phyloP scores from a whole-genome alignment of 1,284 basidiomycete genomes.

The Tilletia caries region DNA sequence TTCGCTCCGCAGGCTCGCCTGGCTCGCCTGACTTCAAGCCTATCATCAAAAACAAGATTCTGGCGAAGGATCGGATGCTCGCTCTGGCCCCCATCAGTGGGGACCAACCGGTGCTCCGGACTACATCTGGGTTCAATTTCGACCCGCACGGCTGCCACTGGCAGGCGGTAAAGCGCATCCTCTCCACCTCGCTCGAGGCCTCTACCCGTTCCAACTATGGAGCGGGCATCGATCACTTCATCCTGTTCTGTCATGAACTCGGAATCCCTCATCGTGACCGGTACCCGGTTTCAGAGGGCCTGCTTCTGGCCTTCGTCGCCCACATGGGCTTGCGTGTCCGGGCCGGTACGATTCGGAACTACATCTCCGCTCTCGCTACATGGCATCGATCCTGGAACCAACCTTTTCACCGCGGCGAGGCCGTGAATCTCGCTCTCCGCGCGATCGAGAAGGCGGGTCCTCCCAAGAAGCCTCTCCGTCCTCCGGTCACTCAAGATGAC shows the following conservation, averaged over 20 bases:
- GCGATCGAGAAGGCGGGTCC: too few relatives aligned
- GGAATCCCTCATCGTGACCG: not conserved
- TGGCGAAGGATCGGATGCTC: not conserved
- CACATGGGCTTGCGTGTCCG: not conserved
- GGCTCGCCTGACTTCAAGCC: too few relatives aligned
- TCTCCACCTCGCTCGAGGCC: too few relatives aligned
- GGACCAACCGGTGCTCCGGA: too few relatives aligned
- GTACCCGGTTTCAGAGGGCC: not conserved
- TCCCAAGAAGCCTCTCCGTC: not conserved
- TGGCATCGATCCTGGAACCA: not conserved
- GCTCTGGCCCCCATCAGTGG: too few relatives aligned
- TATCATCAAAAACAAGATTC: not conserved
- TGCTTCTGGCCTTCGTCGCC: too few relatives aligned
- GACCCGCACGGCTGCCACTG: too few relatives aligned
- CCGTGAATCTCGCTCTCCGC: not conserved
- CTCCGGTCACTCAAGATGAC: not conserved
- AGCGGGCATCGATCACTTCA: not conserved
- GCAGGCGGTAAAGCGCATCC: too few relatives aligned
- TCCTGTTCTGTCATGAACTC: not conserved
- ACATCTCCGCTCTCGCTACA: not conserved
- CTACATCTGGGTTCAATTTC: not conserved
- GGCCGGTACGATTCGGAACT: not conserved
- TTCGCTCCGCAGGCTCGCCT: too few relatives aligned
- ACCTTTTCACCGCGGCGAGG: not conserved
- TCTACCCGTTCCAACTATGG: too few relatives aligned